Evolutionary conservation across 257 asterid genomes (phyloP).

Genomic region (Solanum sejunctum): DNA sequence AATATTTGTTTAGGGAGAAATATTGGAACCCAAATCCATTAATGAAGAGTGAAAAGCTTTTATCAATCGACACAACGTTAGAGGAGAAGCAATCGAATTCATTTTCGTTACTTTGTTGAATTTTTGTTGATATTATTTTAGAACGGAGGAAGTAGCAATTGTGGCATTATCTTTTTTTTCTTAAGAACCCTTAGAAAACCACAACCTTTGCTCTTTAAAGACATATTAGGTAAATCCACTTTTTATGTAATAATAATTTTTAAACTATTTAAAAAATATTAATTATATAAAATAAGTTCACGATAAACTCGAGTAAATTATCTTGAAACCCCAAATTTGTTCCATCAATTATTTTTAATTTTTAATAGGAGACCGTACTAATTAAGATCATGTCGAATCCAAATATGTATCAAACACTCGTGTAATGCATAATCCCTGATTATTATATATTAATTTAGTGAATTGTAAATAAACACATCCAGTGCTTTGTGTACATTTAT

Average conservation of each 20-base stretch:
- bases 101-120: not conserved
- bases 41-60: not conserved
- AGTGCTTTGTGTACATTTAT: not conserved
- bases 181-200: not conserved
- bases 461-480: not conserved
- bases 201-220: not conserved
- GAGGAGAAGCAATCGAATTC: too few relatives aligned
- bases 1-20: too few relatives aligned
- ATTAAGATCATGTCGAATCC: not conserved
- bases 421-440: not conserved
- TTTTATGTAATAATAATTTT: too few relatives aligned
- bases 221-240: not conserved
- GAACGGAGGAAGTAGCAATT: too few relatives aligned
- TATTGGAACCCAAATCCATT: too few relatives aligned
- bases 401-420: not conserved
- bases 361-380: not conserved
- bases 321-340: not conserved
- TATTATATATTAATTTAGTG: not conserved
- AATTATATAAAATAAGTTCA: too few relatives aligned
- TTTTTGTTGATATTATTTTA: too few relatives aligned
- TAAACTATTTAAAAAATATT: not conserved
- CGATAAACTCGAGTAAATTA: not conserved
- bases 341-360: not conserved
- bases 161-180: too few relatives aligned
- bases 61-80: too few relatives aligned